A percentile compares a stretch with the other conserved stretches of the same genome.
These are phyloP conservation scores for Apiotrichum veenhuisii DNA, from an alignment of 1,284 basidiomycete species.

Conservation along the genomic window DNA sequence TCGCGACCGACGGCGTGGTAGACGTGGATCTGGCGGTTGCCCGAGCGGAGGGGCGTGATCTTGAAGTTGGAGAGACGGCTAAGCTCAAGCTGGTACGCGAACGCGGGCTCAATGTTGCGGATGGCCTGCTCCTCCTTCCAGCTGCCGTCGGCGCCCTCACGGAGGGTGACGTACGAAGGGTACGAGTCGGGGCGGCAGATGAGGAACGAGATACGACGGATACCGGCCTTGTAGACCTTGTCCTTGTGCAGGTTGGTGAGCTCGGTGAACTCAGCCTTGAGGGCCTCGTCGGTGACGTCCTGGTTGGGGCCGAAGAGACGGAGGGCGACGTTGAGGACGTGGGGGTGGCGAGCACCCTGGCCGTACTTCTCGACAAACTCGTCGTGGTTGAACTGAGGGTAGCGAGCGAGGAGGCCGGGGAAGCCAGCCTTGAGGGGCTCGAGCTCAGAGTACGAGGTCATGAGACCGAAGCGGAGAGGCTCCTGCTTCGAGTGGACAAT, in stretches of 20 bases:
- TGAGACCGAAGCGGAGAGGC: conserved; percentile 79
- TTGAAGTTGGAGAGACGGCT: conserved; percentile 95
- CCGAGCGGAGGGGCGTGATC: conserved; percentile 85
- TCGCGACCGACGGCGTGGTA: conserved; percentile 93
- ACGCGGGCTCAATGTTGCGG: conserved; percentile 96
- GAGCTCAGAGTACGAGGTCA: conserved; percentile 81
- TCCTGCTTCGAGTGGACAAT: conserved; percentile 78
- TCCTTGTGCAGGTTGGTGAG: conserved; percentile 70
- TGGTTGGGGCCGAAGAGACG: conserved; percentile 65
- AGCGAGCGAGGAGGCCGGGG: conserved; percentile 60
- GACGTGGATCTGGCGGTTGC: conserved; percentile 93
- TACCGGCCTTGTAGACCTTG: conserved; percentile 67
- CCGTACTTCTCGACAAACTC: conserved; percentile 75
- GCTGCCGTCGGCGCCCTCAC: conserved; percentile 59
- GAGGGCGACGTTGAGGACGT: conserved; percentile 90
- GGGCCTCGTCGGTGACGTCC: conserved; percentile 71
- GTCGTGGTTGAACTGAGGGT: conserved; percentile 59
- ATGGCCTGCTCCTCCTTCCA: conserved; percentile 97
- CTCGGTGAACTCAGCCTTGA: conserved; percentile 69
- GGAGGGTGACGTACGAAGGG: conserved; percentile 91
- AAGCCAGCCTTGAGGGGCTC: conserved; percentile 69
- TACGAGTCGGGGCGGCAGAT: conserved; percentile 89
- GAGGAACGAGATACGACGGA: conserved; percentile 87
- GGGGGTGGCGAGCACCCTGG: conserved; percentile 67
- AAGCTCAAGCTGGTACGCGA: conserved; percentile 97